Evolutionary conservation across 1,284 basidiomycete species (phyloP).

Genomic region (Heterobasidion annosum): DNA sequence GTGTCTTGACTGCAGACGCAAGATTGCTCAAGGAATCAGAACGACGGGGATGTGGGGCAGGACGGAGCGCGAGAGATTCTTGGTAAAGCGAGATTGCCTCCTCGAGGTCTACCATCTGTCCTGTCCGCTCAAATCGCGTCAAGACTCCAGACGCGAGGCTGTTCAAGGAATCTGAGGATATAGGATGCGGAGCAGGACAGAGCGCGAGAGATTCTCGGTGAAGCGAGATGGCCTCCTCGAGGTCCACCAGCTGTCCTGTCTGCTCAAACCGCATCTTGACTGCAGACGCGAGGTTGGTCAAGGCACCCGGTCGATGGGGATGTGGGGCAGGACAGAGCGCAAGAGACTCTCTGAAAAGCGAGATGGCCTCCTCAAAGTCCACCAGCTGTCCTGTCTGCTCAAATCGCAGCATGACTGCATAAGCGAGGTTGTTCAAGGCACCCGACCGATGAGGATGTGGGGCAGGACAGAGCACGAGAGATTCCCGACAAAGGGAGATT

Average conservation of each 20-base stretch:
- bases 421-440: not conserved
- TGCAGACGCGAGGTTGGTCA: not conserved
- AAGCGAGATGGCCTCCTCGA: not conserved
- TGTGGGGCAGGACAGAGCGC: not conserved
- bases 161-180: not conserved
- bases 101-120: not conserved
- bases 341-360: not conserved
- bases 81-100: not conserved
- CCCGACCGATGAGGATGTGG: not conserved
- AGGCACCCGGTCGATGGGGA: not conserved
- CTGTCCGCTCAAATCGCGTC: not conserved
- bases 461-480: not conserved
- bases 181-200: not conserved
- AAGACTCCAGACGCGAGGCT: not conserved
- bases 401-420: not conserved
- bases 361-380: not conserved
- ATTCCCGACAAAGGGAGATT: not conserved
- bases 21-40: not conserved
- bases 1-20: not conserved
- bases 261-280: not conserved
- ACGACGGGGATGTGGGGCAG: not conserved
- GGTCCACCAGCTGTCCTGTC: not conserved
- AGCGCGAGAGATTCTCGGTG: not conserved
- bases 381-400: not conserved
- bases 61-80: not conserved